Conservation (phyloP, 257 asterid genomes). For the Fraxinus cuspidata region DNA sequence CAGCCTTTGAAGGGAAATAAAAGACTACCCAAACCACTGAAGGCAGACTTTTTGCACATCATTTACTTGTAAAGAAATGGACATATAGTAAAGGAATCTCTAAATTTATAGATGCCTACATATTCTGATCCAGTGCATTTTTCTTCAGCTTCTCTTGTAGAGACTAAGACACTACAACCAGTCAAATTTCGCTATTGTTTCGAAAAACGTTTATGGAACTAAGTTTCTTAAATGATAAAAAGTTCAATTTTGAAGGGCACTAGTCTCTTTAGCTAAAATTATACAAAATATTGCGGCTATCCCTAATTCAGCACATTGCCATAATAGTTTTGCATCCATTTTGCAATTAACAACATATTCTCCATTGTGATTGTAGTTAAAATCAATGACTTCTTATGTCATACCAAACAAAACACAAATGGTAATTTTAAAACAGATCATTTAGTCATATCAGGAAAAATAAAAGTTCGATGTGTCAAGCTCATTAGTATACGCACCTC, state of each 20-base stretch:
- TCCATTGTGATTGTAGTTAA: neutral
- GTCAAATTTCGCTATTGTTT: neutral
- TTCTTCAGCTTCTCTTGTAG: neutral
- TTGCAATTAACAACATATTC: neutral
- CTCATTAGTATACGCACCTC: conserved; percentile 43
- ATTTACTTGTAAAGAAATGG: neutral
- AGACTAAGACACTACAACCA: neutral
- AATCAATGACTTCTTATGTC: neutral
- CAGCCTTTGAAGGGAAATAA: neutral
- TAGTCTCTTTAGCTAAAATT: neutral
- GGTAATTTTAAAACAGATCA: neutral
- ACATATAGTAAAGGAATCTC: neutral
- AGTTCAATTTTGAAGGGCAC: neutral
- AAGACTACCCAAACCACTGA: neutral
- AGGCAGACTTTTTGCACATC: neutral
- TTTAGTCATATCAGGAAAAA: neutral
- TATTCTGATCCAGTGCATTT: neutral
- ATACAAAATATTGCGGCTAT: neutral
- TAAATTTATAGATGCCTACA: neutral
- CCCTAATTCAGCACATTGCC: neutral
- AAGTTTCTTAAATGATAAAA: neutral
- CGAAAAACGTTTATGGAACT: neutral
- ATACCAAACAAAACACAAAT: neutral
- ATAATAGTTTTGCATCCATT: neutral
- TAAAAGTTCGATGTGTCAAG: conserved; percentile 4